Conservation (phyloP, 805 yeast species). For the Saccharomycopsis oosterbeekiorum region DNA sequence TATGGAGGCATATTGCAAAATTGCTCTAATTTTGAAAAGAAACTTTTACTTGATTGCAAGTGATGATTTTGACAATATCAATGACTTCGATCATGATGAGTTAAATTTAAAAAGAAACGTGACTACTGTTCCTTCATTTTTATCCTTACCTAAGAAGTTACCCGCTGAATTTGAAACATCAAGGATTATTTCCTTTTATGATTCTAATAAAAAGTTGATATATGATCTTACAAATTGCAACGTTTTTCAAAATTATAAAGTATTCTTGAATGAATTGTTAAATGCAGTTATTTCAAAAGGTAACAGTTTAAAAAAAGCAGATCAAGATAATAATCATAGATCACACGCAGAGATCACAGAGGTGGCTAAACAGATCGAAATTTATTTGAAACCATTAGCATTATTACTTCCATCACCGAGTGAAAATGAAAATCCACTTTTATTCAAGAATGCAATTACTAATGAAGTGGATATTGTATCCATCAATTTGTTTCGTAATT, state of each 20-base stretch:
- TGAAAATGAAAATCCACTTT: constrained; percentile 32
- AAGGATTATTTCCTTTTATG: constrained; percentile 1
- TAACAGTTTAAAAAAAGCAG: constrained; percentile 49
- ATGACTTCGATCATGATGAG: neutral
- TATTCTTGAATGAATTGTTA: constrained; percentile 58
- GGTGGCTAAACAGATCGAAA: constrained; percentile 58
- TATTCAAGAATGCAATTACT: constrained; percentile 21
- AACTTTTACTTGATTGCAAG: constrained; percentile 14
- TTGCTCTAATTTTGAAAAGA: constrained; percentile 26
- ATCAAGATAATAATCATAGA: constrained; percentile 37
- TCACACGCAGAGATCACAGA: constrained; percentile 62
- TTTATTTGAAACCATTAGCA: constrained; percentile 66
- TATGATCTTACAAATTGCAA: constrained; percentile 19
- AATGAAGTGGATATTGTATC: constrained; percentile 36
- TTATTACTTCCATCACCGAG: constrained; percentile 50
- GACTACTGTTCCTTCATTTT: neutral
- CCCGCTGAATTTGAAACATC: neutral
- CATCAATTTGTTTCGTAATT: constrained; percentile 61
- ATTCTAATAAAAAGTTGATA: neutral
- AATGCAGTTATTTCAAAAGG: constrained; percentile 65
- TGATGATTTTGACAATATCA: neutral
- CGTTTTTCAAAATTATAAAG: constrained; percentile 38
- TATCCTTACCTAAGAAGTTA: neutral
- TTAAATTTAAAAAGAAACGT: neutral
- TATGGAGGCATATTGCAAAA: constrained; percentile 38